Base-by-base conservation (phyloP, 257 asterid genomes). In the Solanum corneliomulleri region DNA sequence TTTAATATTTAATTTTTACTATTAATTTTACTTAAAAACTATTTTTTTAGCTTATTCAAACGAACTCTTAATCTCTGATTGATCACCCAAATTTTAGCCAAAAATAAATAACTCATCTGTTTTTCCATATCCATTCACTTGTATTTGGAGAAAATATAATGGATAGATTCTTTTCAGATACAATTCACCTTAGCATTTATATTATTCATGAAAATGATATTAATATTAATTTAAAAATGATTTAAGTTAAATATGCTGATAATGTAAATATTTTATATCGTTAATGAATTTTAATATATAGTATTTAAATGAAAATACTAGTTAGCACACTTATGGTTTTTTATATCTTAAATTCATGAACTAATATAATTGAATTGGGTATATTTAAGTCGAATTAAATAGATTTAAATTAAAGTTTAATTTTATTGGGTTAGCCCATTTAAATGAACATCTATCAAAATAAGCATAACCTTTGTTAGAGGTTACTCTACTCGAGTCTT, bases 41-140 rank as follows among this genome's bases (percentile, higher is more conserved):
- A 2, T 0, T 52, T 6, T 52, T 45, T 15, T 0, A 1, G 11
- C 11, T 2, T 7, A 56, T 18, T 11, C 4, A 18, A 56, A 3
- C n/a, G n/a, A 10, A 10, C 62, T 56, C 10, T 56, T 60, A 44
- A 84, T 68, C 45, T 78, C 87, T 27, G 52, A 69, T 84, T 71
- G 81, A 87, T 91, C 85, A 82, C 90, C 92, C 86, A 88, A 88
- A 37, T 47, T 88, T 82, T 87, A 88, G 93, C 75, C 6, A 91
- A 91, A n/a, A 90, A 87, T 83, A 29, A 88, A 76, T 83, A 68
- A 45, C 7, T 83, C 85, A 69, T 88, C 90, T 88, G 86, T 89
- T 88, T 80, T 76, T 86, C 75, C 81, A 74, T 85, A 76, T 86
- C 89, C 66, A 86, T 58, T 77, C 88, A 88, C 76, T 86, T 87